A percentile compares a stretch with the other conserved stretches of the same genome.
phyloP scores from a whole-genome alignment of 2,329 filamentous ascomycete genomes.

The Trichoderma sp. region DNA sequence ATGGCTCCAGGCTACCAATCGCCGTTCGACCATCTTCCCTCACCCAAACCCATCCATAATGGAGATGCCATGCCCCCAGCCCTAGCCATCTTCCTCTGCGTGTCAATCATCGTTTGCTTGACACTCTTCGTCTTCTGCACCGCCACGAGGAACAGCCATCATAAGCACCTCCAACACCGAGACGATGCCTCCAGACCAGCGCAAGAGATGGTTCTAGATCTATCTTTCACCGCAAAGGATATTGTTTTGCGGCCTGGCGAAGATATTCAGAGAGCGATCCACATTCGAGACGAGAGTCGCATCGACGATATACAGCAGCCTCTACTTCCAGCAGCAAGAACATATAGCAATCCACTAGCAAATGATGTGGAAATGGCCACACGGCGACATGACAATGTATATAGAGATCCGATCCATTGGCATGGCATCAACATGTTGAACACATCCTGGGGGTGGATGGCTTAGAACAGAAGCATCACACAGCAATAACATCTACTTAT shows the following conservation, averaged over 20 bases:
- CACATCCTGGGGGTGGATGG: constrained; percentile 28
- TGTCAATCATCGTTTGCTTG: background rate
- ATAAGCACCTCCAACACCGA: background rate
- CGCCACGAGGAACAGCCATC: background rate
- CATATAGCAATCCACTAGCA: background rate
- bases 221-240: background rate
- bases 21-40: background rate
- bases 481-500: background rate
- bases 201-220: background rate
- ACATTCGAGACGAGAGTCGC: background rate
- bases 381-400: background rate
- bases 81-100: background rate
- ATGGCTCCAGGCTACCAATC: background rate
- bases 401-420: constrained; percentile 2
- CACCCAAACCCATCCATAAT: background rate
- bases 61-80: background rate
- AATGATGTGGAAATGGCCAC: background rate
- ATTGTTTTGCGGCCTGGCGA: background rate
- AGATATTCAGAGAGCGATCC: background rate
- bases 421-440: constrained; percentile 26
- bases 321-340: background rate
- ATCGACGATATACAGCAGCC: background rate
- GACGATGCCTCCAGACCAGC: background rate
- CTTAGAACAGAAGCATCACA: background rate
- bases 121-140: background rate